phyloP scores from a whole-genome alignment of 768 basidiomycete genomes.

The Russula vinacea region DNA sequence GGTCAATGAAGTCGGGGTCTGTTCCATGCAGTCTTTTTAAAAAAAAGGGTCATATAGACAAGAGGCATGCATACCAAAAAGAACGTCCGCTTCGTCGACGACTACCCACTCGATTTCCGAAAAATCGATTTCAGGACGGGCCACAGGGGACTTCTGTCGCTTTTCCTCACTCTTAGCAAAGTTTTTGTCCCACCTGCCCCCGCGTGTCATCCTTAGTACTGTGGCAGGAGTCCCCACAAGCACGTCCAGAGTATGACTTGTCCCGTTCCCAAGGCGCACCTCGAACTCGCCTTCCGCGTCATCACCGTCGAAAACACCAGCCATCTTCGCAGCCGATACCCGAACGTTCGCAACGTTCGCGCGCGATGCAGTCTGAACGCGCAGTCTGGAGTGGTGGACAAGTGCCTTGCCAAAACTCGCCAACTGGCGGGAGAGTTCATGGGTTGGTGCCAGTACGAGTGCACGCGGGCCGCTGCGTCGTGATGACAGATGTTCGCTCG shows the following conservation, averaged over 20 bases:
- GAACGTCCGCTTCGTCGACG: constrained; percentile 87
- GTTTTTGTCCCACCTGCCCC: constrained; percentile 52
- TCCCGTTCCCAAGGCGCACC: constrained; percentile 26
- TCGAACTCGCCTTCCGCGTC: constrained; percentile 32
- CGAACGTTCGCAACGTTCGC: constrained; percentile 42
- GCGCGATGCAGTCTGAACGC: constrained; percentile 67
- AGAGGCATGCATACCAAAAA: constrained; percentile 61
- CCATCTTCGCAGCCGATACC: constrained; percentile 51
- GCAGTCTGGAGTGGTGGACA: constrained; percentile 70
- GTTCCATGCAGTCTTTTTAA: background rate
- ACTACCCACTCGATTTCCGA: constrained; percentile 83
- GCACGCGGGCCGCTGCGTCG: constrained; percentile 55
- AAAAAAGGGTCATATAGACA: background rate
- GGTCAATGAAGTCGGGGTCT: constrained; percentile 82
- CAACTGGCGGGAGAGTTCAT: constrained; percentile 83
- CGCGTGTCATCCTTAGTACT: constrained; percentile 56
- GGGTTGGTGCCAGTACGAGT: constrained; percentile 81
- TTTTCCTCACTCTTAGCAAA: constrained; percentile 34
- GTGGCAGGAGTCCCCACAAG: constrained; percentile 65
- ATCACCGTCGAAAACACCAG: constrained; percentile 33
- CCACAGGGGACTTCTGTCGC: constrained; percentile 41
- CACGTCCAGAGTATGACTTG: constrained; percentile 47
- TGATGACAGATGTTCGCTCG: constrained; percentile 45
- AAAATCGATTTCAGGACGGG: constrained; percentile 57
- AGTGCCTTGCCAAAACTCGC: constrained; percentile 70